phyloP scores from a whole-genome alignment of 441 rosid species.

The Lepidium campestre region DNA sequence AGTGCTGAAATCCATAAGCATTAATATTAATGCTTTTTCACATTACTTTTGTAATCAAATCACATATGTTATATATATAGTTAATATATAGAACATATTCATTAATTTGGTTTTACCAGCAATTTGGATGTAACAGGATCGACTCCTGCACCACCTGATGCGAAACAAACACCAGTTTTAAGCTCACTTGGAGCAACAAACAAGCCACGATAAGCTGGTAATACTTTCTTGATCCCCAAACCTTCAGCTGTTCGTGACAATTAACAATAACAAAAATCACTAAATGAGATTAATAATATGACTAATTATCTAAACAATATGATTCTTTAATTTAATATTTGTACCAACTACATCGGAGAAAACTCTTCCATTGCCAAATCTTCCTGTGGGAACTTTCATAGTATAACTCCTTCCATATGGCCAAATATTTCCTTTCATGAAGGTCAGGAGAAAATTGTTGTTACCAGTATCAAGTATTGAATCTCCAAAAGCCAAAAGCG shows the following conservation, averaged over 20 bases:
- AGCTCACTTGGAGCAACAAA: slow-evolving; percentile 43
- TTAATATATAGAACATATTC: not conserved
- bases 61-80: not conserved
- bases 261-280: not conserved
- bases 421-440: slow-evolving; percentile 35
- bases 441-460: slow-evolving; percentile 38
- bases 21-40: too few species aligned
- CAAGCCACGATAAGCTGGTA: slow-evolving; percentile 66
- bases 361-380: slow-evolving; percentile 50
- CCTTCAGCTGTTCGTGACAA: slow-evolving; percentile 47
- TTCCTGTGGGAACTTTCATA: slow-evolving; percentile 35
- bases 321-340: too few species aligned
- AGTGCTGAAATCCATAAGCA: too few species aligned
- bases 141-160: slow-evolving; percentile 72
- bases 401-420: slow-evolving; percentile 48
- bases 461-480: slow-evolving; percentile 55
- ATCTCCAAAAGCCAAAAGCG: slow-evolving; percentile 48
- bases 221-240: slow-evolving; percentile 45
- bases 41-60: too few species aligned
- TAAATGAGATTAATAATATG: not conserved
- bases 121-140: slow-evolving; percentile 58
- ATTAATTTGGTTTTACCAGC: slow-evolving; percentile 1
- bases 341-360: slow-evolving; percentile 47
- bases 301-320: not conserved
- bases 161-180: slow-evolving; percentile 71